Evolutionary conservation across 805 yeast species (phyloP).

Genomic region (Zygotorulaspora chibaensis): DNA sequence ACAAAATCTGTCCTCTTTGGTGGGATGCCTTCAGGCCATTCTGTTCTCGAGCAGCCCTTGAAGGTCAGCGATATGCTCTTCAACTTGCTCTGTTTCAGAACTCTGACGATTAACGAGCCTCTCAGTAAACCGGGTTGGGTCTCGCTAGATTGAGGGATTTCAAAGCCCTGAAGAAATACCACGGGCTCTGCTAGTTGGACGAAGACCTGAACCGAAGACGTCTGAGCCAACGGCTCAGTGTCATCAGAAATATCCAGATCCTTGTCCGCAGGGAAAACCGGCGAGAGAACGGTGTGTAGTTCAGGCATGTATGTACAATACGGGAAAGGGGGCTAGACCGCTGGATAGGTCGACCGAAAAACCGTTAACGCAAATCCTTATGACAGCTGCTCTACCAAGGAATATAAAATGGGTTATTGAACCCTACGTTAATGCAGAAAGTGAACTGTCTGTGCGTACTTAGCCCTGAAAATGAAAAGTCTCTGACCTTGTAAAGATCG

Average conservation of each 20-base stretch:
- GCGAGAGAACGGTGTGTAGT: slow-evolving; percentile 35
- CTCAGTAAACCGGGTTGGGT: slow-evolving; percentile 76
- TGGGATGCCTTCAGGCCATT: slow-evolving; percentile 98
- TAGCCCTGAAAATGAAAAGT: too few relatives aligned
- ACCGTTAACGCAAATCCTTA: not conserved
- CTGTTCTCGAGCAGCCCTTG: slow-evolving; percentile 70
- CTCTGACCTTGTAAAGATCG: too few relatives aligned
- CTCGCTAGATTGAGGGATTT: slow-evolving; percentile 53
- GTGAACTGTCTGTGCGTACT: too few relatives aligned
- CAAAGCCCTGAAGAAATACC: slow-evolving; percentile 79
- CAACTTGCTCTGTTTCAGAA: slow-evolving; percentile 67
- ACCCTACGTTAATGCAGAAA: too few relatives aligned
- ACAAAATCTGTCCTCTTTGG: slow-evolving; percentile 67
- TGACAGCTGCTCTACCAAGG: not conserved
- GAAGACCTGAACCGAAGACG: slow-evolving; percentile 65
- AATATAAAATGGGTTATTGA: too few relatives aligned
- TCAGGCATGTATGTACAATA: slow-evolving; percentile 9
- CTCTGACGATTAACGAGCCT: slow-evolving; percentile 69
- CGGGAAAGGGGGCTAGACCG: too few relatives aligned
- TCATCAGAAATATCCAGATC: slow-evolving; percentile 41
- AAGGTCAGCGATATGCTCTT: slow-evolving; percentile 59
- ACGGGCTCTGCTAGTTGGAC: slow-evolving; percentile 75
- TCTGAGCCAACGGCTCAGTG: slow-evolving; percentile 51
- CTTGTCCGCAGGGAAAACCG: slow-evolving; percentile 50
- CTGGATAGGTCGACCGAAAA: too few relatives aligned